A percentile compares a stretch with the other conserved stretches of the same genome.
Evolutionary conservation across 129 eudicot species (phyloP).

Genomic region (Gnaphalium uliginosum): DNA sequence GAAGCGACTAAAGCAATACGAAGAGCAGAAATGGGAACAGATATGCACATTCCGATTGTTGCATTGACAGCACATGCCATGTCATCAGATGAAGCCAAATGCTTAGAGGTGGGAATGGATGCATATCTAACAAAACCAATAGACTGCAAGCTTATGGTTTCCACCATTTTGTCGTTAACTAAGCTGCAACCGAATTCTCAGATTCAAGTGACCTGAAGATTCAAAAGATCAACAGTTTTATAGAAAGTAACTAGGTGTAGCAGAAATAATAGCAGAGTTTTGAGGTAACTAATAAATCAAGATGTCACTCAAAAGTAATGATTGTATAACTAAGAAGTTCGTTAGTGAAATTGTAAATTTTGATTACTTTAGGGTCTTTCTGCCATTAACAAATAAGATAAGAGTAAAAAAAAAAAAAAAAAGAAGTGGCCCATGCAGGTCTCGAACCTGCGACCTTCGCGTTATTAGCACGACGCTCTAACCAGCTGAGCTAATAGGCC

Average conservation of each 20-base stretch:
- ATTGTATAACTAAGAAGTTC: too few relatives aligned
- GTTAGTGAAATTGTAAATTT: too few relatives aligned
- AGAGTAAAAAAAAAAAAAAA: background rate
- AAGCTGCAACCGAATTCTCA: slow-evolving; percentile 38
- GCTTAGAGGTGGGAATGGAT: slow-evolving; percentile 97
- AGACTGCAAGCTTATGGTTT: slow-evolving; percentile 87
- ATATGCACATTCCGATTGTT: slow-evolving; percentile 77
- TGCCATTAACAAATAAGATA: background rate
- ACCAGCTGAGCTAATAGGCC: slow-evolving; percentile 98
- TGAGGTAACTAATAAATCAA: slow-evolving; percentile 16
- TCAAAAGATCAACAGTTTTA: slow-evolving; percentile 15
- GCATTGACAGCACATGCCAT: slow-evolving; percentile 98
- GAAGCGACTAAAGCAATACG: slow-evolving; percentile 93
- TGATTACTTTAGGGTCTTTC: too few relatives aligned
- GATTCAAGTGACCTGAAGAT: slow-evolving; percentile 17
- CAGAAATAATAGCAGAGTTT: slow-evolving; percentile 17
- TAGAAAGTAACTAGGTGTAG: slow-evolving; percentile 26
- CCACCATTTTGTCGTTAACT: slow-evolving; percentile 83
- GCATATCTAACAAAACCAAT: slow-evolving; percentile 97
- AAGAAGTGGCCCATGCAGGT: slow-evolving; percentile 79
- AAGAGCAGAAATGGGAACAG: slow-evolving; percentile 60
- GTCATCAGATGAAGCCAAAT: slow-evolving; percentile 94
- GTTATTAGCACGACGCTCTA: slow-evolving; percentile 97
- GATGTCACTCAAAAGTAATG: too few relatives aligned
- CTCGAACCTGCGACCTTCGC: slow-evolving; percentile 99